Evolutionary conservation across 2,329 filamentous ascomycete genomes (phyloP).

Genomic region (Pseudonectria buxi): DNA sequence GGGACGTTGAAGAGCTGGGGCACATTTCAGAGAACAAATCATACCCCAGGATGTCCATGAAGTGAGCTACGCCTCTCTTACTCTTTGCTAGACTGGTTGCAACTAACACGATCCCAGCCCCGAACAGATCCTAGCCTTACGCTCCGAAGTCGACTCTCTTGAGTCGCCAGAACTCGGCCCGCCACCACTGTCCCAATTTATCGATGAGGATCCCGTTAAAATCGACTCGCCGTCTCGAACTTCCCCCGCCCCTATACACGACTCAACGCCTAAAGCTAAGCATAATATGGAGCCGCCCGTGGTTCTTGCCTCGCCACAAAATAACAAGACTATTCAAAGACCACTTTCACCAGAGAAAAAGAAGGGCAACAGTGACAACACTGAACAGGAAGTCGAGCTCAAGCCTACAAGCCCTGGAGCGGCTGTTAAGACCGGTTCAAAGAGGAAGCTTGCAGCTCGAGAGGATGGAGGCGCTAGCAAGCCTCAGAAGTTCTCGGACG

Average conservation of each 20-base stretch:
- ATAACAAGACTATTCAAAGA: conserved; percentile 11
- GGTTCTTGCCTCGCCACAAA: conserved; percentile 23
- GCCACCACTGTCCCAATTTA: conserved; percentile 51
- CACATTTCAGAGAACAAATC: conserved; percentile 62
- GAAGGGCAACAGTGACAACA: conserved; percentile 3
- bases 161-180: conserved; percentile 66
- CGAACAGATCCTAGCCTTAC: conserved; percentile 57
- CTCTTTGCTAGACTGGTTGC: not conserved
- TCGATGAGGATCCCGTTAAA: conserved; percentile 50
- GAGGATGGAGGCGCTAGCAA: conserved; percentile 43
- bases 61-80: conserved; percentile 41
- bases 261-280: conserved; percentile 18
- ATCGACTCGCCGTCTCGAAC: conserved; percentile 39
- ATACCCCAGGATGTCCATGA: conserved; percentile 61
- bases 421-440: conserved; percentile 41
- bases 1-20: conserved; percentile 45
- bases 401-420: not conserved
- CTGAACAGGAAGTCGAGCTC: not conserved
- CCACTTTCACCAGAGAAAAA: conserved; percentile 24
- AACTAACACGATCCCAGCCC: conserved; percentile 38
- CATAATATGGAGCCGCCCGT: conserved; percentile 23
- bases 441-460: conserved; percentile 50
- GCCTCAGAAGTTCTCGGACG: conserved; percentile 18
- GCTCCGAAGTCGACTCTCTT: conserved; percentile 41
- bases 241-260: conserved; percentile 5